Percentiles rank a stretch among this genome's conserved stretches.
Conservation (phyloP, 2,329 filamentous ascomycete species). For the Myriosclerotinia scirpicola region DNA sequence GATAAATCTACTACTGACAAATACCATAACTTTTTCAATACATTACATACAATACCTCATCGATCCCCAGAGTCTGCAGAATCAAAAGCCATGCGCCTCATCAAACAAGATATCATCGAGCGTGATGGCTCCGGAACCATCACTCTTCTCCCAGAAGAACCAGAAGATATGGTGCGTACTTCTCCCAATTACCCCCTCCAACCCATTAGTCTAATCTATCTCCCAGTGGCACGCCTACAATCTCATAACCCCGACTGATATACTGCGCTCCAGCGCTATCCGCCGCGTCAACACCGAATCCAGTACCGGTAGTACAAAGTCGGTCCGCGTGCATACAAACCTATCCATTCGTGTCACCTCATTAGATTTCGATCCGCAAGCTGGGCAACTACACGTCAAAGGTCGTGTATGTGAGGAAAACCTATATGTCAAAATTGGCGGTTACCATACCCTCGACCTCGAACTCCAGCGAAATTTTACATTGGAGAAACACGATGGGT, state of each 20-base stretch:
- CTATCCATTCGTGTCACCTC: conserved; percentile 65
- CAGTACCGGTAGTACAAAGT: conserved; percentile 59
- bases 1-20: no score
- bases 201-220: conserved; percentile 12
- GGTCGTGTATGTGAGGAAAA: conserved; percentile 67
- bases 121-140: conserved; percentile 64
- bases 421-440: conserved; percentile 64
- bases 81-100: conserved; percentile 58
- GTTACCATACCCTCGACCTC: conserved; percentile 74
- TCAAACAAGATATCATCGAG: conserved; percentile 68
- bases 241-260: conserved; percentile 64
- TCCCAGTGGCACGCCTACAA: conserved; percentile 72
- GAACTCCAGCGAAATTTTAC: conserved; percentile 87
- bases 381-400: conserved; percentile 66
- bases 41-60: neutral
- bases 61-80: neutral
- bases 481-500: conserved; percentile 78
- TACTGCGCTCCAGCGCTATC: conserved; percentile 64
- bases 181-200: neutral
- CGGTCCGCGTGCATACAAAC: conserved; percentile 62
- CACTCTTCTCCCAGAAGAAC: conserved; percentile 68
- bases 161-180: conserved; percentile 67
- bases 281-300: conserved; percentile 62
- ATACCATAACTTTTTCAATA: neutral
- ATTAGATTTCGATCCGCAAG: conserved; percentile 69